A percentile compares a stretch with the other conserved stretches of the same genome.
phyloP scores from a whole-genome alignment of 2,329 filamentous ascomycete species.

The Plectosphaerella cucumerina region DNA sequence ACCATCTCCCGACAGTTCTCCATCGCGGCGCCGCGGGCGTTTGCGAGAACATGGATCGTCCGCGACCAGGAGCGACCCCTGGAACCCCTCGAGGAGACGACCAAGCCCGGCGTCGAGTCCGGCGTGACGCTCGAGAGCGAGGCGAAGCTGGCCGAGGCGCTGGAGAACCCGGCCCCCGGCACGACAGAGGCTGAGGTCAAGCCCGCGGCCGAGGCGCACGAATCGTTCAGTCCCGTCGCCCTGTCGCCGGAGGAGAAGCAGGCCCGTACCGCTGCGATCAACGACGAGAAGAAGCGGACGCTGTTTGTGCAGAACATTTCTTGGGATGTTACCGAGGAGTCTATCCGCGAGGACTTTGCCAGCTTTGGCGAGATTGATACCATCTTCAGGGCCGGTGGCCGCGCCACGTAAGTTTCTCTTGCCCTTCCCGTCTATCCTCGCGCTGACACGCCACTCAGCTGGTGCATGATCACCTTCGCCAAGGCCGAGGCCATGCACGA shows the following conservation, averaged over 20 bases:
- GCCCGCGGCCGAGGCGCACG: too few relatives aligned
- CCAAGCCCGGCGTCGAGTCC: background rate
- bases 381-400: background rate
- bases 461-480: conserved; percentile 8
- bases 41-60: conserved; percentile 3
- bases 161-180: too few relatives aligned
- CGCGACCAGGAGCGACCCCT: background rate
- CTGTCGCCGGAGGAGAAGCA: background rate
- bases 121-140: background rate
- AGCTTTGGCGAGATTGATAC: conserved; percentile 28
- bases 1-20: background rate
- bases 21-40: conserved; percentile 6
- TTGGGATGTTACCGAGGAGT: conserved; percentile 61
- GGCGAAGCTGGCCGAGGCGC: too few relatives aligned
- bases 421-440: too few relatives aligned
- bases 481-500: background rate
- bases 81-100: background rate
- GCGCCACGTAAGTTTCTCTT: background rate
- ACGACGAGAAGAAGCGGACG: background rate
- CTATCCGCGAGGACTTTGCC: conserved; percentile 55
- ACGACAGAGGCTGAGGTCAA: too few relatives aligned
- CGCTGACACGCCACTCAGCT: conserved; percentile 4
- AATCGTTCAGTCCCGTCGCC: too few relatives aligned
- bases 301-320: conserved; percentile 68
- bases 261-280: background rate